A percentile compares a stretch with the other conserved stretches of the same genome.
Evolutionary conservation across 2,329 filamentous ascomycete species (phyloP).

Genomic region (Paecilomyces niveus): DNA sequence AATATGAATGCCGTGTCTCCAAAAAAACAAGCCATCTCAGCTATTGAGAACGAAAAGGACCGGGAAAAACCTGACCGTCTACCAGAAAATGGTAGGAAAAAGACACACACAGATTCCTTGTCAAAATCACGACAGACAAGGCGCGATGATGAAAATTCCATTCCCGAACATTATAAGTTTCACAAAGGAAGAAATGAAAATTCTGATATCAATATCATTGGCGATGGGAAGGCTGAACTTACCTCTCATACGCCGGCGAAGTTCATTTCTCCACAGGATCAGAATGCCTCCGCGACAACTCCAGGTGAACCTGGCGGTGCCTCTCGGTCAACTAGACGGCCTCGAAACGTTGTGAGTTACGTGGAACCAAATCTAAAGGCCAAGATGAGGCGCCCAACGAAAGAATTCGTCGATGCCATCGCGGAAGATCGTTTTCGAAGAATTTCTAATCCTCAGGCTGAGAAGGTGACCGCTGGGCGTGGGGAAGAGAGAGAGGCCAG

Average conservation of each 20-base stretch:
- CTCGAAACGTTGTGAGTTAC: conserved; percentile 65
- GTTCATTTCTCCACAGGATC: not conserved
- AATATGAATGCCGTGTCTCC: conserved; percentile 39
- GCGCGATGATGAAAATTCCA: not conserved
- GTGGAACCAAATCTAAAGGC: conserved; percentile 73
- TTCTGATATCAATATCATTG: not conserved
- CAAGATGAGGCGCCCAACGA: conserved; percentile 77
- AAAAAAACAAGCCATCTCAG: conserved; percentile 15
- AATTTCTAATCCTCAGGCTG: conserved; percentile 39
- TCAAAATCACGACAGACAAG: not conserved
- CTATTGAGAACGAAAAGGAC: conserved; percentile 11
- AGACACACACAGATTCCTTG: not conserved
- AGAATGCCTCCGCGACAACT: conserved; percentile 12
- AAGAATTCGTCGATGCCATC: conserved; percentile 69
- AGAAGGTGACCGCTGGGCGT: conserved; percentile 36
- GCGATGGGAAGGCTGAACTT: not conserved
- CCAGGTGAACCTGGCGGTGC: conserved; percentile 20
- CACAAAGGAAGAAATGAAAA: not conserved
- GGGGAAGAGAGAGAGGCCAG: conserved; percentile 8
- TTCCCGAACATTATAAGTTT: not conserved
- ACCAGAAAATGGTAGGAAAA: not conserved
- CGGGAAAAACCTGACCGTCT: not conserved
- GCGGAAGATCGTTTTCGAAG: conserved; percentile 43
- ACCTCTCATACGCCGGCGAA: not conserved
- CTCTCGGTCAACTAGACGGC: conserved; percentile 59